Conservation (phyloP, 2,329 filamentous ascomycete species). For the Penicillium vulpinum region DNA sequence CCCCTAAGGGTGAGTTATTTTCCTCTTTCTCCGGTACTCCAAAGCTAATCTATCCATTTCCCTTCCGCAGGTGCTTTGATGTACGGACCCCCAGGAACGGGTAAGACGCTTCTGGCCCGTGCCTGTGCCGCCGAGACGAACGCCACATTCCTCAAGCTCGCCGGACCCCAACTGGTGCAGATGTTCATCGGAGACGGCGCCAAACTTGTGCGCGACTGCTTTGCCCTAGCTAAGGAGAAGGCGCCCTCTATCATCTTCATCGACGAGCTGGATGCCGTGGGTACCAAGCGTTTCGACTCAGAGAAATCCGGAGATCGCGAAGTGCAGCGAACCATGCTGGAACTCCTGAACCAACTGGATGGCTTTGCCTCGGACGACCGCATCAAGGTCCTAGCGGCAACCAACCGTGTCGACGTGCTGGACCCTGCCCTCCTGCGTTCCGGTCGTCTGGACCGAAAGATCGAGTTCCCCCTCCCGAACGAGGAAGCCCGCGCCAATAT, state of each 20-base stretch:
- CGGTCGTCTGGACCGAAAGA: constrained; percentile 91
- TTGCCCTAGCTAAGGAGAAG: constrained; percentile 97
- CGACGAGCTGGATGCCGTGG: constrained; percentile 96
- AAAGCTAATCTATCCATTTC: constrained; percentile 11
- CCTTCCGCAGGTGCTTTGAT: constrained; percentile 76
- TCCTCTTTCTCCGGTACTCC: constrained; percentile 1
- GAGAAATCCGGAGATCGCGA: constrained; percentile 98
- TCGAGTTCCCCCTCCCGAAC: constrained; percentile 96
- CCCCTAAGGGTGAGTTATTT: constrained; percentile 77
- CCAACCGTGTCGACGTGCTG: constrained; percentile 90
- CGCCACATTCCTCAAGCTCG: constrained; percentile 97
- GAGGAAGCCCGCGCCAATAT: constrained; percentile 98
- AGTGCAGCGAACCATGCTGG: constrained; percentile 98
- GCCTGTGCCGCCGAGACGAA: constrained; percentile 98
- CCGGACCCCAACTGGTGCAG: constrained; percentile 94
- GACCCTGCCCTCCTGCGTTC: constrained; percentile 89
- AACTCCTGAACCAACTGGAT: constrained; percentile 96
- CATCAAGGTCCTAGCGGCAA: constrained; percentile 93
- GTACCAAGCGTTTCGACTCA: constrained; percentile 97
- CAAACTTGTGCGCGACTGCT: constrained; percentile 95
- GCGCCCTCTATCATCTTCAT: constrained; percentile 99
- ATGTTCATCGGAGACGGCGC: constrained; percentile 99
- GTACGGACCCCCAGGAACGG: constrained; percentile 69
- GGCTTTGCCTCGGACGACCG: constrained; percentile 96
- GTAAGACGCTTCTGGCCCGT: constrained; percentile 68